Percentiles rank a stretch among this genome's conserved stretches.
Evolutionary conservation across 1,284 basidiomycete species (phyloP).

Genomic region (Clitocybe nebularis): DNA sequence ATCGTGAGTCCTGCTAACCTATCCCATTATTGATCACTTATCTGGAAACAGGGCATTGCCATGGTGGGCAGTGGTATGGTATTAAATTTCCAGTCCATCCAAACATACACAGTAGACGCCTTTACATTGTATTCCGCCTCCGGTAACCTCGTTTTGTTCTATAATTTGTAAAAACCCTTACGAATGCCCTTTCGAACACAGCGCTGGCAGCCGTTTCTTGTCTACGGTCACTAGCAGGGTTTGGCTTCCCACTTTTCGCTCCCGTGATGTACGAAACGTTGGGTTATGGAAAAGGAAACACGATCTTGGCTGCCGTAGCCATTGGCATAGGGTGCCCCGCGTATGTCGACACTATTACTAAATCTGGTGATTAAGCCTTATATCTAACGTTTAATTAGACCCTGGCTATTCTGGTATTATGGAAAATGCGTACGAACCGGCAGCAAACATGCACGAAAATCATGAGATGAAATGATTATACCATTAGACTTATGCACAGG

Average conservation of each 20-base stretch:
- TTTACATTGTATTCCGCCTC: slow-evolving; percentile 67
- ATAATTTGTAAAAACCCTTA: neutral
- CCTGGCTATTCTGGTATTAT: slow-evolving; percentile 46
- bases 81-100: slow-evolving; percentile 54
- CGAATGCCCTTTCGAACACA: slow-evolving; percentile 13
- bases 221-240: slow-evolving; percentile 58
- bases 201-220: slow-evolving; percentile 57
- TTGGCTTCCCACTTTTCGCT: slow-evolving; percentile 67
- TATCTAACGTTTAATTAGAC: slow-evolving; percentile 29
- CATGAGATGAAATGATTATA: neutral
- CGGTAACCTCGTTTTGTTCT: slow-evolving; percentile 28
- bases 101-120: slow-evolving; percentile 63
- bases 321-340: slow-evolving; percentile 62
- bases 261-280: slow-evolving; percentile 60
- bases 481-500: no score
- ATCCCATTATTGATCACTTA: neutral
- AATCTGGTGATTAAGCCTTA: neutral
- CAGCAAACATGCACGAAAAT: slow-evolving; percentile 15
- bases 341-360: slow-evolving; percentile 30
- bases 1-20: slow-evolving; percentile 33
- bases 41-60: slow-evolving; percentile 48
- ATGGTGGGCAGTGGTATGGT: slow-evolving; percentile 52
- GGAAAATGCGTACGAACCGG: slow-evolving; percentile 11
- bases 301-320: slow-evolving; percentile 52
- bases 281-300: slow-evolving; percentile 63